Evolutionary conservation across 2,329 filamentous ascomycete species (phyloP), one percentile per base, ranked within the genome.

Genomic region (Ascochyta lentis): DNA sequence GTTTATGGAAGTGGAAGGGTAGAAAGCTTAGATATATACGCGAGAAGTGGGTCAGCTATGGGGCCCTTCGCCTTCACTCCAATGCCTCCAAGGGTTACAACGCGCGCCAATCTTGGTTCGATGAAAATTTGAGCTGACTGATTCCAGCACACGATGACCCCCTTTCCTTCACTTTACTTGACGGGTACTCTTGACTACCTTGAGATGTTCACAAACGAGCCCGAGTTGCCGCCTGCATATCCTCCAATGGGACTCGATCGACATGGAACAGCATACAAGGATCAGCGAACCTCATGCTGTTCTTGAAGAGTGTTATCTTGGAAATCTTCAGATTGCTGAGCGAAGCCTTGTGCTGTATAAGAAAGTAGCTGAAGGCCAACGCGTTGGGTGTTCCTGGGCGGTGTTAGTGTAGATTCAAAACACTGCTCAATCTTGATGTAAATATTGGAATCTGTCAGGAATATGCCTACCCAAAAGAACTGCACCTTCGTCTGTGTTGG

Each of bases 301-400:
- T 48, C 34, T 56, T 56, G 39, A 52, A 56, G 4, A 56, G n/a
- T 1, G 42, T 48, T 3, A 56, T 35, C 27, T 48, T 48, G 6
- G 48, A 51, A 15, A 56, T 52, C n/a, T 29, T 50, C 12, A 56
- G 31, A 22, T 52, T 29, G n/a, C 54, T 48, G 2, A 56, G 48
- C n/a, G 37, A n/a, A 23, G 33, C 12, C 41, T 58, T 58, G 45
- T 58, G 54, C 10, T 58, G 44, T 1, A 58, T 16, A 6, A 58
- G 49, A 13, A 58, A 49, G 29, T 54, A 54, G 35, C 44, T 49
- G 19, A 58, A 54, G 6, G 54, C 49, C 13, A 58, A 34, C 7
- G 49, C 49, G 19, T 58, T 58, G 3, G 54, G 49, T 8, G 54
- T 49, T 3, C 54, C 54, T 58, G 23, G n/a, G 10, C 15, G 22